Evolutionary conservation across 129 eudicot genomes (phyloP), one percentile per base, ranked within the genome.

Genomic region (Ambrosia trifida): DNA sequence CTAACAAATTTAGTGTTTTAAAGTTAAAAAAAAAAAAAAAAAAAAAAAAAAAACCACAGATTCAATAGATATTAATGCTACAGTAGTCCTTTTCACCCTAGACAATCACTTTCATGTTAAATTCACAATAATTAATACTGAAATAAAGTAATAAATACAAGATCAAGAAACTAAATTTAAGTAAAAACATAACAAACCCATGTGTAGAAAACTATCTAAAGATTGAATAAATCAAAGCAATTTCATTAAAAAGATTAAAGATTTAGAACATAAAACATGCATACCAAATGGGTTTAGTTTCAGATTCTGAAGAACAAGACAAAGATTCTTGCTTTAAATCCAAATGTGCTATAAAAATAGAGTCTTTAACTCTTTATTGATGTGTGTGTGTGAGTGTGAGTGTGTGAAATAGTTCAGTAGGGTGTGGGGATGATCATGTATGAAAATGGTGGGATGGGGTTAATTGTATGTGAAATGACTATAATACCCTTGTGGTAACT

Each of bases 361-460:
- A 8, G 77, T 63, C 82, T 64, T 71, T 76, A 63, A 8, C 72
- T 63, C 82, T 64, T 71, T 76, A 63, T 75, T 71, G 81, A 63
- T 75, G 59, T 57, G 62, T 49, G 76, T 47, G 64, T 58, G 64
- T 11, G 64, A 0, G 62, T 49, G 76, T 47, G 64, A 45, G 64
- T 11, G 64, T 0, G 64, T 12, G 50, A 20, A 46, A 31, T 10
- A 32, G 75, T 68, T 76, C 62, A 76, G 69, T 68, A 54, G 74
- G 78, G 78, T 63, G 51, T 57, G 63, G 63, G 63, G 19, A 19
- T 47, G 62, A 11, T 59, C 19, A 59, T 11, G 65, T 59, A 59
- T 50, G 78, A 63, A 78, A 70, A 78, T 28, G 56, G 71, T 77
- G 76, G 71, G 76, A 50, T 61, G 77, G 65, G 76, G 59, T 41